Conservation (phyloP, 2,329 filamentous ascomycete species). For the Paraconiothyrium sp. region DNA sequence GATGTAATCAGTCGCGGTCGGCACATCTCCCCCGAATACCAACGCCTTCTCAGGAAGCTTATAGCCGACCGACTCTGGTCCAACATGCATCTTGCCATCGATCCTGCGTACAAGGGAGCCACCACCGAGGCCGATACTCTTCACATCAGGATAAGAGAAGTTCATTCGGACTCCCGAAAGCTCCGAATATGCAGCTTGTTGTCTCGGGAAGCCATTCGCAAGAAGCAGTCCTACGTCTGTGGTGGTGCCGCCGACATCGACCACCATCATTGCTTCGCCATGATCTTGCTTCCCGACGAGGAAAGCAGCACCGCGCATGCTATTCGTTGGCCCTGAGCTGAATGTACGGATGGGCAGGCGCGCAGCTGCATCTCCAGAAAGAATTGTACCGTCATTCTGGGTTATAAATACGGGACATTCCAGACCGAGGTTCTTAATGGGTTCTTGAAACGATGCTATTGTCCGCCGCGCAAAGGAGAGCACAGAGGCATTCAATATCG, state of each 20-base stretch:
- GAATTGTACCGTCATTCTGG: slow-evolving; percentile 62
- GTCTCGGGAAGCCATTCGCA: slow-evolving; percentile 69
- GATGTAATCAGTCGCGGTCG: slow-evolving; percentile 68
- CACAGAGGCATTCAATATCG: slow-evolving; percentile 61
- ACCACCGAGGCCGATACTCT: slow-evolving; percentile 68
- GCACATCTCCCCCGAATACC: slow-evolving; percentile 65
- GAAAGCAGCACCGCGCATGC: slow-evolving; percentile 61
- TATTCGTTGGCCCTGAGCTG: slow-evolving; percentile 62
- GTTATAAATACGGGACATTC: slow-evolving; percentile 61
- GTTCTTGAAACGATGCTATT: slow-evolving; percentile 56
- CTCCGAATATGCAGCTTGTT: slow-evolving; percentile 70
- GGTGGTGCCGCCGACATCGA: slow-evolving; percentile 74
- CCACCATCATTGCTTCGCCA: slow-evolving; percentile 65
- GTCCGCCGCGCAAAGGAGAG: slow-evolving; percentile 58
- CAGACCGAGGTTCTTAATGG: slow-evolving; percentile 58
- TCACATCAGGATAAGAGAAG: slow-evolving; percentile 63
- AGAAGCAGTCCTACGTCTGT: slow-evolving; percentile 70
- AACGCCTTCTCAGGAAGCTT: slow-evolving; percentile 63
- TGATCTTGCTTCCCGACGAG: slow-evolving; percentile 42
- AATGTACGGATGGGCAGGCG: slow-evolving; percentile 62
- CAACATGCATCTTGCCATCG: slow-evolving; percentile 57
- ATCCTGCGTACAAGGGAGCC: slow-evolving; percentile 63
- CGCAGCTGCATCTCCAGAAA: slow-evolving; percentile 58
- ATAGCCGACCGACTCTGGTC: slow-evolving; percentile 71
- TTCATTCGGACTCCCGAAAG: slow-evolving; percentile 72